phyloP scores from a whole-genome alignment of 2,329 filamentous ascomycete species.

The Beauveria caledonica region DNA sequence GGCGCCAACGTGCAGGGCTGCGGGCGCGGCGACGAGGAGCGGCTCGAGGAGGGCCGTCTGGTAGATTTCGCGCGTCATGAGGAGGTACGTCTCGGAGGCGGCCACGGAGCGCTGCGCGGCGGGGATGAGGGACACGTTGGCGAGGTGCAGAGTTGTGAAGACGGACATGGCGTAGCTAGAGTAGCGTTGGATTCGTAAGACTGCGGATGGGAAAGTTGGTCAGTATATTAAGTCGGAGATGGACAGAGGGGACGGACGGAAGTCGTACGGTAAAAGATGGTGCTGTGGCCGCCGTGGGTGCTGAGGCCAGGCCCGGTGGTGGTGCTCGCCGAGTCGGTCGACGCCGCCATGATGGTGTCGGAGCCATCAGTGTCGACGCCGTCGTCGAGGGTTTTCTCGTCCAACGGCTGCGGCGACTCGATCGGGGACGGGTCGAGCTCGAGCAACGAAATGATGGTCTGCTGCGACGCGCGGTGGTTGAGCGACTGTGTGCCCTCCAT shows the following conservation, averaged over 20 bases:
- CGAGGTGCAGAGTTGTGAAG: slow-evolving; percentile 68
- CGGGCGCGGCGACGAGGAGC: slow-evolving; percentile 65
- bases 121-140: slow-evolving; percentile 76
- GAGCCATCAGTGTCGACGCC: slow-evolving; percentile 24
- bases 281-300: slow-evolving; percentile 54
- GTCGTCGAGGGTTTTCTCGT: slow-evolving; percentile 39
- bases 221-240: background rate
- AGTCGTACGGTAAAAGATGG: slow-evolving; percentile 65
- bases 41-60: slow-evolving; percentile 77
- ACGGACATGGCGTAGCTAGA: slow-evolving; percentile 77
- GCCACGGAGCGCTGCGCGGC: slow-evolving; percentile 64
- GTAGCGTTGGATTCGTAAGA: slow-evolving; percentile 75
- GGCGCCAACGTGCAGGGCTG: slow-evolving; percentile 66
- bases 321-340: slow-evolving; percentile 27
- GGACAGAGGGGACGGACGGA: background rate
- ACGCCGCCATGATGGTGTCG: slow-evolving; percentile 16
- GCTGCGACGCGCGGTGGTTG: slow-evolving; percentile 35
- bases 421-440: slow-evolving; percentile 80
- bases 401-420: slow-evolving; percentile 41
- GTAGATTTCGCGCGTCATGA: slow-evolving; percentile 87
- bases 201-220: slow-evolving; percentile 29
- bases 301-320: slow-evolving; percentile 49
- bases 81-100: slow-evolving; percentile 73
- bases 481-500: slow-evolving; percentile 19
- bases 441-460: slow-evolving; percentile 57